phyloP scores from a whole-genome alignment of 1,284 basidiomycete species.

The Rhodotorula glutinis region DNA sequence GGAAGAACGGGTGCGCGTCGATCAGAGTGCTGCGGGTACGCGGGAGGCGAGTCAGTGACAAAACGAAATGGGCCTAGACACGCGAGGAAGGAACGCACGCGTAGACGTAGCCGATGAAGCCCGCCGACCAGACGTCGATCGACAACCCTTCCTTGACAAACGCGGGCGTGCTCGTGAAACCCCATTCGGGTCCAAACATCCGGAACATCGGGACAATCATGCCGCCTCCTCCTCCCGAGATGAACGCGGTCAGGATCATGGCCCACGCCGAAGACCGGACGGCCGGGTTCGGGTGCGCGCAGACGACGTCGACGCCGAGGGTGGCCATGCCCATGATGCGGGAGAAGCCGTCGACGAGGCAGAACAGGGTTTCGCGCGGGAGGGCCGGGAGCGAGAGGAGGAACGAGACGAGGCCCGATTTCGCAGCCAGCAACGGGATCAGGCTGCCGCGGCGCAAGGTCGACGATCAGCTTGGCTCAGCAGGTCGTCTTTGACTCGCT shows the following conservation, averaged over 20 bases:
- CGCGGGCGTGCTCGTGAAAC: slow-evolving; percentile 28
- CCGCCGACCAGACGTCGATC: slow-evolving; percentile 40
- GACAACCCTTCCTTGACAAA: slow-evolving; percentile 31
- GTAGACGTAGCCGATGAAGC: slow-evolving; percentile 39
- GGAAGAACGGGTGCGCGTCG: slow-evolving; percentile 41
- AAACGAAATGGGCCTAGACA: too few relatives aligned
- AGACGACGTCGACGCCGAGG: slow-evolving; percentile 39
- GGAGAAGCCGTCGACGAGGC: slow-evolving; percentile 39
- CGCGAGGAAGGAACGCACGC: slow-evolving; percentile 16
- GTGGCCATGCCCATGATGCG: slow-evolving; percentile 41
- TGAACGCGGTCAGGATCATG: slow-evolving; percentile 36
- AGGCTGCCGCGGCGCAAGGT: too few relatives aligned
- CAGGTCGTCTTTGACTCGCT: too few relatives aligned
- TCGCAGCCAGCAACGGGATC: slow-evolving; percentile 34
- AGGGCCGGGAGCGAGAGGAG: slow-evolving; percentile 31
- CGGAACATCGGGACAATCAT: slow-evolving; percentile 36
- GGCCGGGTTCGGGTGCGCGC: slow-evolving; percentile 36
- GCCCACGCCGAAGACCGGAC: slow-evolving; percentile 36
- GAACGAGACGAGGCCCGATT: slow-evolving; percentile 21
- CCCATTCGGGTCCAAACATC: slow-evolving; percentile 36
- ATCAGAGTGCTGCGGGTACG: slow-evolving; percentile 30
- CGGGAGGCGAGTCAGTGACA: too few relatives aligned
- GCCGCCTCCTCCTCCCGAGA: slow-evolving; percentile 37
- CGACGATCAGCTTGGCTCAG: too few relatives aligned
- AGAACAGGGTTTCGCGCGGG: slow-evolving; percentile 39